Conservation (phyloP, 495 filamentous ascomycete species). For the Elasticomyces elasticus region DNA sequence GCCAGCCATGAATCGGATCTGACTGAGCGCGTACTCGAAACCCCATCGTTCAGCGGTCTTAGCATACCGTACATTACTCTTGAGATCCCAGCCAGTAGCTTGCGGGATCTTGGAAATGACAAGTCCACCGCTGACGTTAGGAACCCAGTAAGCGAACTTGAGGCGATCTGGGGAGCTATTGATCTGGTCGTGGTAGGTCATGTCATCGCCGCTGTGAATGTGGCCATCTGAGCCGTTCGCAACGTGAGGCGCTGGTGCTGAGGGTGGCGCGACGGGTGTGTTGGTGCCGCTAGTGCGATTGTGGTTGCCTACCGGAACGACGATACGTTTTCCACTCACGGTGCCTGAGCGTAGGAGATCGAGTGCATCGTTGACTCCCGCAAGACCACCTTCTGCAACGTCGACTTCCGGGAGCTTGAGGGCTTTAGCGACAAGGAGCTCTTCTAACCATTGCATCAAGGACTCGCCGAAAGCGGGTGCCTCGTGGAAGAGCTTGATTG, state of each 20-base stretch:
- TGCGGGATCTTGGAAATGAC: conserved; percentile 43
- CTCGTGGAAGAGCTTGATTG: conserved; percentile 60
- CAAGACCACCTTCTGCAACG: conserved; percentile 47
- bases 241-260: neutral
- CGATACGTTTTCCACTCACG: conserved; percentile 21
- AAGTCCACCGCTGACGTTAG: conserved; percentile 41
- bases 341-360: conserved; percentile 48
- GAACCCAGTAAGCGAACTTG: conserved; percentile 41
- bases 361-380: conserved; percentile 52
- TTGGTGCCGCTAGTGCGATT: neutral
- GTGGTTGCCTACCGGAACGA: conserved; percentile 11
- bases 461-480: conserved; percentile 46
- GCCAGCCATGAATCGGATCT: conserved; percentile 41
- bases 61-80: conserved; percentile 38
- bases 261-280: neutral
- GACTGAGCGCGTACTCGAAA: conserved; percentile 41
- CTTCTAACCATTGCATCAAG: conserved; percentile 51
- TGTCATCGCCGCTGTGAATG: conserved; percentile 5
- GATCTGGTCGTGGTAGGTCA: conserved; percentile 26
- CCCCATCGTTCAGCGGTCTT: conserved; percentile 36
- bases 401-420: conserved; percentile 50
- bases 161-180: conserved; percentile 25
- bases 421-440: conserved; percentile 39
- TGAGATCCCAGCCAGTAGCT: conserved; percentile 37
- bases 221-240: neutral